These are phyloP conservation scores for Ashbya aceris DNA, from an alignment of 1,139 yeast genomes.

Conservation along the genomic window DNA sequence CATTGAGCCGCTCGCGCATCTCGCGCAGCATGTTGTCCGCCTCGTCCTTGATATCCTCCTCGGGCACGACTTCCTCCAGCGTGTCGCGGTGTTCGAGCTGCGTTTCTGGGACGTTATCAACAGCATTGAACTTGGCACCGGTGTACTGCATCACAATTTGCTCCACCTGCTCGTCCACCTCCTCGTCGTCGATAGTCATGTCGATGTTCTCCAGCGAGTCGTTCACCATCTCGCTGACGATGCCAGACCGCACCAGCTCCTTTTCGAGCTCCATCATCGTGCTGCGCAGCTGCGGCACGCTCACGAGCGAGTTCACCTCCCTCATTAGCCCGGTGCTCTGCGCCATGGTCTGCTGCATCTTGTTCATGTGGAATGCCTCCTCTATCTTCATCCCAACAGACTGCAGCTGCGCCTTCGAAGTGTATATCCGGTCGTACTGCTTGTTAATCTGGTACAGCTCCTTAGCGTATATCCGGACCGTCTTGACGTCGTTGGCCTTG, in stretches of 20 bases:
- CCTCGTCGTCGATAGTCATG: constrained; percentile 61
- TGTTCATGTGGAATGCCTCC: constrained; percentile 83
- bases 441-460: constrained; percentile 70
- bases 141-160: constrained; percentile 45
- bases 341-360: constrained; percentile 74
- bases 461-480: constrained; percentile 71
- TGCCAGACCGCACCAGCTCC: constrained; percentile 85
- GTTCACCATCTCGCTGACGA: constrained; percentile 91
- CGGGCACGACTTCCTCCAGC: constrained; percentile 40
- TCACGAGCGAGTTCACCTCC: constrained; percentile 74
- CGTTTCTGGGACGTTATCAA: constrained; percentile 39
- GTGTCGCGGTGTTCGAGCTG: constrained; percentile 35
- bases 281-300: constrained; percentile 68
- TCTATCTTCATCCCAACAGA: constrained; percentile 82
- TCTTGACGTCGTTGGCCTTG: constrained; percentile 65
- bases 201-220: constrained; percentile 71
- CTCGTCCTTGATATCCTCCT: constrained; percentile 60
- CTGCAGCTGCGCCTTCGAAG: constrained; percentile 77
- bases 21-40: constrained; percentile 68
- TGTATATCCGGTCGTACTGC: constrained; percentile 65
- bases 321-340: constrained; percentile 76
- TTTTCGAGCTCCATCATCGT: constrained; percentile 82
- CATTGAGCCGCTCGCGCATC: constrained; percentile 83
- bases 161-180: constrained; percentile 63
- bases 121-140: constrained; percentile 40